Evolutionary conservation across 164 flowering plant genomes (phyloP).

Genomic region (Vitis riparia): DNA sequence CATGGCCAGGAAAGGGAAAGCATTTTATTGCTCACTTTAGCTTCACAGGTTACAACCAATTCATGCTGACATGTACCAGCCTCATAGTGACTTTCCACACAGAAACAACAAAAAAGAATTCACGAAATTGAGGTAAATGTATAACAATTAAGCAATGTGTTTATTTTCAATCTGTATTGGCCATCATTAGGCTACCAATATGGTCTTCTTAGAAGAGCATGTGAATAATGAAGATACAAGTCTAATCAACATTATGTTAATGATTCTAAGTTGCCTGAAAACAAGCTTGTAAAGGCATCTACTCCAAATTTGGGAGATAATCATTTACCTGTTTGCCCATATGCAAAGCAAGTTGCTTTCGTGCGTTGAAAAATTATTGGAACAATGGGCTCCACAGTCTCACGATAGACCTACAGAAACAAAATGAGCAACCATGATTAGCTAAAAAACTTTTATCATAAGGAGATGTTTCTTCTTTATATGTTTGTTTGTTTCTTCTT

Average conservation of each 20-base stretch:
- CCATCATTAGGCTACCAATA: too few relatives aligned
- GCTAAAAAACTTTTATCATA: not conserved
- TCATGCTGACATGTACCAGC: not conserved
- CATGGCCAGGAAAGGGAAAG: not conserved
- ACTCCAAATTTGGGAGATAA: not conserved
- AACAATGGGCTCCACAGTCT: conserved; percentile 93
- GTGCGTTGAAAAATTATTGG: conserved; percentile 92
- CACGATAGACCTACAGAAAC: conserved; percentile 70
- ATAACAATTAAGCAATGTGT: too few relatives aligned
- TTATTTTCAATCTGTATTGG: too few relatives aligned
- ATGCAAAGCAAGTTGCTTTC: conserved; percentile 99
- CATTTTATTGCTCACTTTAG: not conserved
- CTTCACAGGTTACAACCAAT: not conserved
- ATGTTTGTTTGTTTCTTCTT: not conserved
- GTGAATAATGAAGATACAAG: too few relatives aligned
- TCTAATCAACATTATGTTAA: not conserved
- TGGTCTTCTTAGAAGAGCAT: too few relatives aligned
- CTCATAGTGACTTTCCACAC: too few relatives aligned
- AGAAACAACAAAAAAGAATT: too few relatives aligned
- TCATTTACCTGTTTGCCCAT: conserved; percentile 90
- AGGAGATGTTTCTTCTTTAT: too few relatives aligned
- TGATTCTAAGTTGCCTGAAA: not conserved
- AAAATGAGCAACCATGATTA: not conserved
- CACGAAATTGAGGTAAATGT: too few relatives aligned
- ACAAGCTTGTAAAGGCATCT: not conserved